Conservation (phyloP, 2,329 filamentous ascomycete genomes). For the Aspergillus oerlinghausenensis region DNA sequence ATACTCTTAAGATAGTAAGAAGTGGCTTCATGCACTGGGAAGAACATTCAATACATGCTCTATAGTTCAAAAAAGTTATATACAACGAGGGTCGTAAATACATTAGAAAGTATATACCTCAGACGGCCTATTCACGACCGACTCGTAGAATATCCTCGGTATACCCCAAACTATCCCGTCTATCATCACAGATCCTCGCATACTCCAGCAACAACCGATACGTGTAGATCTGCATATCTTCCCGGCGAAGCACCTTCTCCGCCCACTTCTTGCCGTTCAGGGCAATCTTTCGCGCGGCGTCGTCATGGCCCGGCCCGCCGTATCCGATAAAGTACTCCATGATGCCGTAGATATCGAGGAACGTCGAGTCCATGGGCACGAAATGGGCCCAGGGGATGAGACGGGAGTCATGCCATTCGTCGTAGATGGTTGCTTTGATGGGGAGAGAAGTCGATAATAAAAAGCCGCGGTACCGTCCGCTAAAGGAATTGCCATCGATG, state of each 20-base stretch:
- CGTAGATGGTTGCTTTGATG: slow-evolving; percentile 73
- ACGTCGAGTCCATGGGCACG: slow-evolving; percentile 72
- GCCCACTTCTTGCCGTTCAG: slow-evolving; percentile 64
- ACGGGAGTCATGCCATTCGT: slow-evolving; percentile 75
- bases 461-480: slow-evolving; percentile 65
- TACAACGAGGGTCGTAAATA: no score
- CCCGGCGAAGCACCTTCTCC: slow-evolving; percentile 60
- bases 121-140: no score
- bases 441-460: slow-evolving; percentile 65
- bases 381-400: slow-evolving; percentile 76
- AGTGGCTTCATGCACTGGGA: no score
- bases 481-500: slow-evolving; percentile 70
- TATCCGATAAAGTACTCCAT: slow-evolving; percentile 71
- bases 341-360: slow-evolving; percentile 66
- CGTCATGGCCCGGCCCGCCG: slow-evolving; percentile 43
- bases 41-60: no score
- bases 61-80: no score
- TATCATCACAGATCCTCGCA: slow-evolving; percentile 44
- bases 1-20: no score
- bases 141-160: slow-evolving; percentile 8
- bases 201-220: slow-evolving; percentile 62
- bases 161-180: slow-evolving; percentile 18
- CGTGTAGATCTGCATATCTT: slow-evolving; percentile 71
- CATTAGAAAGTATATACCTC: no score
- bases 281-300: slow-evolving; percentile 60